phyloP scores from a whole-genome alignment of 768 basidiomycete genomes.

The Hemileccinum impolitum region DNA sequence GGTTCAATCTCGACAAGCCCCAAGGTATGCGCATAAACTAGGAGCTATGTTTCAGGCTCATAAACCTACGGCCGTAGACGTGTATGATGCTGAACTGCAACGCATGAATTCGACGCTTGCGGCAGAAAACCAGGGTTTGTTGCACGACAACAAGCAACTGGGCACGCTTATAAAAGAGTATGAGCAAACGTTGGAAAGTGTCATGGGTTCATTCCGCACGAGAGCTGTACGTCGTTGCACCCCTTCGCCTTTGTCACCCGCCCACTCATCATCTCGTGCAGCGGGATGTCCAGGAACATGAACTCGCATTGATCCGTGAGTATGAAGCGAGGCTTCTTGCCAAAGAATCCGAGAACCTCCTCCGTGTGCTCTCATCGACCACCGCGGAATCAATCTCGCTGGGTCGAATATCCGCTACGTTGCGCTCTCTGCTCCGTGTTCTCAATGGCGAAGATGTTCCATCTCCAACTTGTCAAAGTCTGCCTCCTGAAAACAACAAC shows the following conservation, averaged over 20 bases:
- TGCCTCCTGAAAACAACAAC: conserved; percentile 4
- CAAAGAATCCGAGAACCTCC: conserved; percentile 65
- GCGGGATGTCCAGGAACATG: conserved; percentile 92
- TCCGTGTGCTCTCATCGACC: conserved; percentile 54
- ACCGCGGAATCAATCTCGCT: conserved; percentile 68
- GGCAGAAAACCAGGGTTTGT: conserved; percentile 78
- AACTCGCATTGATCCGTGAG: conserved; percentile 84
- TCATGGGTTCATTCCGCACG: conserved; percentile 89
- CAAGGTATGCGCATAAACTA: conserved; percentile 50
- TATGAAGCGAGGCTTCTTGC: conserved; percentile 84
- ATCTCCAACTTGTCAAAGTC: conserved; percentile 1
- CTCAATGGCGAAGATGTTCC: conserved; percentile 61
- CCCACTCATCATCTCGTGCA: conserved; percentile 28
- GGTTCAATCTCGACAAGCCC: conserved; percentile 87
- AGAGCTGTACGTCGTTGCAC: conserved; percentile 69
- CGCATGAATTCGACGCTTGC: conserved; percentile 78
- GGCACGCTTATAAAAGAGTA: conserved; percentile 91
- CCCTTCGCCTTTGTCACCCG: not conserved
- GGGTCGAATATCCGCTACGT: conserved; percentile 61
- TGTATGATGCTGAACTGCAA: conserved; percentile 86
- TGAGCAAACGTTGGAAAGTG: conserved; percentile 90
- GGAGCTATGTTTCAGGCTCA: not conserved
- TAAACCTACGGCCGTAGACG: conserved; percentile 49
- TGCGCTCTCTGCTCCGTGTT: conserved; percentile 68
- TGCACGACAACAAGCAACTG: conserved; percentile 95